phyloP scores from a whole-genome alignment of 1,284 basidiomycete species.

The Mycena citricolor region DNA sequence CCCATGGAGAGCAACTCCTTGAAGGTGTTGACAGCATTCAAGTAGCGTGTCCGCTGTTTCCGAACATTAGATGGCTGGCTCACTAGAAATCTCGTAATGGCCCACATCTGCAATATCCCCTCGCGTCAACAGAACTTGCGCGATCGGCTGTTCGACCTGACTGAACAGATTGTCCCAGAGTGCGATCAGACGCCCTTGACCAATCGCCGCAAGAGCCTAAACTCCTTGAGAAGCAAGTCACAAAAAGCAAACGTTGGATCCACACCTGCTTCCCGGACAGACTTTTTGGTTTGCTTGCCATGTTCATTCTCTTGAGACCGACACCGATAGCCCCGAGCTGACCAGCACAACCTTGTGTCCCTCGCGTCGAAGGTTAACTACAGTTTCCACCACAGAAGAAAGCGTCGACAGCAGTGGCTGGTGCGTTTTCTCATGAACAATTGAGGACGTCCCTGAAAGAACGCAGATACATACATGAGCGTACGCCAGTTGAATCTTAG shows the following conservation, averaged over 20 bases:
- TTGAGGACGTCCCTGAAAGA: slow-evolving; percentile 82
- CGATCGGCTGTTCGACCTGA: slow-evolving; percentile 91
- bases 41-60: slow-evolving; percentile 84
- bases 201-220: slow-evolving; percentile 93
- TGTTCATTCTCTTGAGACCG: slow-evolving; percentile 88
- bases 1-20: slow-evolving; percentile 87
- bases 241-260: too few species aligned
- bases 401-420: slow-evolving; percentile 89
- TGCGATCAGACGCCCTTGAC: slow-evolving; percentile 93
- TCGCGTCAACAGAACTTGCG: slow-evolving; percentile 91
- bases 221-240: neutral
- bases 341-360: slow-evolving; percentile 96
- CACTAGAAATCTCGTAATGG: slow-evolving; percentile 23
- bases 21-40: slow-evolving; percentile 94
- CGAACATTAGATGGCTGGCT: slow-evolving; percentile 26
- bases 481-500: slow-evolving; percentile 10
- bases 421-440: slow-evolving; percentile 88
- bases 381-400: slow-evolving; percentile 91
- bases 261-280: slow-evolving; percentile 84
- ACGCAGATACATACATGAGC: slow-evolving; percentile 10
- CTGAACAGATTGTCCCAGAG: slow-evolving; percentile 97
- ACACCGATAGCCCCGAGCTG: slow-evolving; percentile 94
- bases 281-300: slow-evolving; percentile 79
- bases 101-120: slow-evolving; percentile 96
- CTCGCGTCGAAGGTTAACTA: slow-evolving; percentile 70